A percentile compares a stretch with the other conserved stretches of the same genome.
These are phyloP conservation scores for Sclerotinia glacialis DNA, from an alignment of 2,329 filamentous ascomycete genomes.

Conservation along the genomic window DNA sequence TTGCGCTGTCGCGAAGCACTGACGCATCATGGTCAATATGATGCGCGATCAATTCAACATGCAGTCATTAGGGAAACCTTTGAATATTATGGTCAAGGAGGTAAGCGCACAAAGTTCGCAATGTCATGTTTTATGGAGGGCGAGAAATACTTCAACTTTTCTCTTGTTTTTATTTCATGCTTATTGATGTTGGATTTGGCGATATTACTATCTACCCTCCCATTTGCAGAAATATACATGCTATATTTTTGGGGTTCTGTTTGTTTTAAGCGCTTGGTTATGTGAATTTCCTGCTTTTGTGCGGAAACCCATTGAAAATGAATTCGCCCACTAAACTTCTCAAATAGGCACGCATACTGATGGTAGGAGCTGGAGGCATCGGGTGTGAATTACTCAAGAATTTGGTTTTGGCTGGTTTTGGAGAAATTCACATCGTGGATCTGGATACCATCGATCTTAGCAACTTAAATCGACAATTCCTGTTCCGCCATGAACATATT, in stretches of 20 bases:
- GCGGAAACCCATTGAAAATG: slow-evolving; percentile 2
- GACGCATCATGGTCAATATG: slow-evolving; percentile 25
- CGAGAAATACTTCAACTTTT: neutral
- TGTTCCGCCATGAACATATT: slow-evolving; percentile 95
- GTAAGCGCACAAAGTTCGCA: slow-evolving; percentile 44
- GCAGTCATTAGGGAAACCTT: slow-evolving; percentile 63
- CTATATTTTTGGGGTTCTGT: neutral
- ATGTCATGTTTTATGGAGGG: neutral
- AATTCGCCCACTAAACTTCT: slow-evolving; percentile 39
- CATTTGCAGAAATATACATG: neutral
- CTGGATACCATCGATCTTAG: slow-evolving; percentile 97
- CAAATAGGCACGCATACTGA: slow-evolving; percentile 74
- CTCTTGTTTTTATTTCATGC: neutral
- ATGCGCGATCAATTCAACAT: slow-evolving; percentile 55
- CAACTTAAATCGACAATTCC: slow-evolving; percentile 95
- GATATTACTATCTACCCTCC: too few relatives aligned
- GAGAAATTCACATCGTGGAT: slow-evolving; percentile 91
- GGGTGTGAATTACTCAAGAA: slow-evolving; percentile 98
- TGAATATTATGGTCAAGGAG: slow-evolving; percentile 67
- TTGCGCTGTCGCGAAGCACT: slow-evolving; percentile 18
- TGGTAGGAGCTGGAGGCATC: slow-evolving; percentile 95
- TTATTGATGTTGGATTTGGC: neutral
- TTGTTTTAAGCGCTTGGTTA: neutral
- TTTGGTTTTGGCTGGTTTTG: slow-evolving; percentile 85
- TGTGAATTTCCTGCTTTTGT: slow-evolving; percentile 17